phyloP scores from a whole-genome alignment of 768 basidiomycete genomes.

The Russula virescens region DNA sequence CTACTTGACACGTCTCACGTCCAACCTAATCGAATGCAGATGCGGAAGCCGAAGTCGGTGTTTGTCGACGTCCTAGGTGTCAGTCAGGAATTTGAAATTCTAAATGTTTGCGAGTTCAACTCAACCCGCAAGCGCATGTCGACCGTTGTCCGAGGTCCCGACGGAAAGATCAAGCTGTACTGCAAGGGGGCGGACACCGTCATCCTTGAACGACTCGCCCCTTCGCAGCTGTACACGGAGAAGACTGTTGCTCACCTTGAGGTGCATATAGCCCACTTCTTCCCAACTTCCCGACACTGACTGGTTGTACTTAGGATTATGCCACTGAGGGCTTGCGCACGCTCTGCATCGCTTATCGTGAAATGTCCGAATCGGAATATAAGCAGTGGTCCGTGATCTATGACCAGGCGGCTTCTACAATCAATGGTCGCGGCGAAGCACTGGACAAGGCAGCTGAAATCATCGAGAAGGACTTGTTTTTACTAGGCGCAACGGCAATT shows the following conservation, averaged over 20 bases:
- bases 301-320: slow-evolving; percentile 58
- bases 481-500: slow-evolving; percentile 95
- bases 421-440: slow-evolving; percentile 92
- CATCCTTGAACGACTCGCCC: slow-evolving; percentile 87
- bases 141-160: slow-evolving; percentile 78
- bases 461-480: slow-evolving; percentile 89
- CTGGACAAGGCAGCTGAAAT: slow-evolving; percentile 92
- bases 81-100: slow-evolving; percentile 75
- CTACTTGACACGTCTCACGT: background rate
- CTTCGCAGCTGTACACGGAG: slow-evolving; percentile 79
- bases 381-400: slow-evolving; percentile 83
- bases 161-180: slow-evolving; percentile 90
- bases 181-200: slow-evolving; percentile 98
- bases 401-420: slow-evolving; percentile 87
- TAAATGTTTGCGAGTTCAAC: slow-evolving; percentile 99
- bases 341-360: slow-evolving; percentile 92
- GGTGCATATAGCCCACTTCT: slow-evolving; percentile 37
- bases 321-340: slow-evolving; percentile 96
- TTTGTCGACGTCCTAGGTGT: slow-evolving; percentile 77
- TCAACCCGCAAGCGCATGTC: slow-evolving; percentile 98
- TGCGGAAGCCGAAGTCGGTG: slow-evolving; percentile 91
- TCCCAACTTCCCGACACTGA: background rate
- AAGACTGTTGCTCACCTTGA: slow-evolving; percentile 87
- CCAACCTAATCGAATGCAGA: slow-evolving; percentile 46
- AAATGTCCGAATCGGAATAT: slow-evolving; percentile 89